Conservation (phyloP, 306 rosid genomes). For the Hippophae tibetana region DNA sequence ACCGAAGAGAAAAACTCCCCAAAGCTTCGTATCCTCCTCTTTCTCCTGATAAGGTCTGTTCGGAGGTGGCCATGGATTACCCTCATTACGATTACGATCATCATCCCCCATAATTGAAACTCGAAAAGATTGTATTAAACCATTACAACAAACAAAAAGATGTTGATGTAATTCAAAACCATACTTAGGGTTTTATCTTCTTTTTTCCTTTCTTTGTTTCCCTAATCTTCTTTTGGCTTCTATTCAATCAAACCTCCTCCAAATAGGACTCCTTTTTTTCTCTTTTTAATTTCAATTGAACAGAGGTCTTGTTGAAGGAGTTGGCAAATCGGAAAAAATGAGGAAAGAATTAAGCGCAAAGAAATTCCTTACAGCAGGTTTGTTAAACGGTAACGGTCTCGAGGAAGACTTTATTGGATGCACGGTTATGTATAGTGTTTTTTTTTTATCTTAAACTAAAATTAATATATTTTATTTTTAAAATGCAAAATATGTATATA, state of each 20-base stretch:
- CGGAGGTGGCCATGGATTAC: slow-evolving; percentile 24
- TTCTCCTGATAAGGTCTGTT: slow-evolving; percentile 27
- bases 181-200: slow-evolving; percentile 14
- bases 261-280: not conserved
- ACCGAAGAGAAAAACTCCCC: slow-evolving; percentile 76
- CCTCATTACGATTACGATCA: slow-evolving; percentile 23
- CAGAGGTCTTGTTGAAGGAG: not conserved
- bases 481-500: too few relatives aligned
- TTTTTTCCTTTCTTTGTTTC: not conserved
- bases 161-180: slow-evolving; percentile 19
- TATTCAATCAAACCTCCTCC: slow-evolving; percentile 7
- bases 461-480: too few relatives aligned
- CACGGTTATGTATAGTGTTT: too few relatives aligned
- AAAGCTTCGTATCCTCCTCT: slow-evolving; percentile 39
- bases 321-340: not conserved
- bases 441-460: too few relatives aligned
- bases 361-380: too few relatives aligned
- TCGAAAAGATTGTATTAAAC: slow-evolving; percentile 8
- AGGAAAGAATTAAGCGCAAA: not conserved
- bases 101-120: slow-evolving; percentile 31
- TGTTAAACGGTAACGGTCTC: too few relatives aligned
- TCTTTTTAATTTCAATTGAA: not conserved
- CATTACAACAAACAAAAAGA: slow-evolving; percentile 9
- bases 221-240: not conserved
- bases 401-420: too few relatives aligned